Evolutionary conservation across 371 early-diverging fungal genomes (phyloP), one percentile per base, ranked within the genome.

Genomic region (Paraphysoderma sedebokerense): DNA sequence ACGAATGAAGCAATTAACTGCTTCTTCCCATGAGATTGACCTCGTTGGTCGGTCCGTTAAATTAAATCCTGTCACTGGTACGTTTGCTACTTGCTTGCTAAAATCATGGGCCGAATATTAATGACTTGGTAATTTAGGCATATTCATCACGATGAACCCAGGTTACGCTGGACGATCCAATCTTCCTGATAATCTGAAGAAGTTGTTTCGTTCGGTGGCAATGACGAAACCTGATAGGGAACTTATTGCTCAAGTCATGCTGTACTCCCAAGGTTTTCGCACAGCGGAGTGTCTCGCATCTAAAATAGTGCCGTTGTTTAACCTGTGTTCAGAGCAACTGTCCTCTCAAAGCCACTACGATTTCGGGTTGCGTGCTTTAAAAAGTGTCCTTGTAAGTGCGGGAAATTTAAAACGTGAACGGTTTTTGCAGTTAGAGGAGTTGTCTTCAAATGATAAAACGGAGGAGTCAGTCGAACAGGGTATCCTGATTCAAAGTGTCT

Each of bases 131-230:
- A 12, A n/a, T 59, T 52, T 28, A 19, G 49, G 92, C 55, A 87
- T 98, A 55, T 98, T 98, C 60, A 92, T 98, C 54, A 99, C 99
- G 31, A 96, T 99, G 97, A 99, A 99, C 64, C 95, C 98, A 34
- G 98, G 96, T 20, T 98, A 98, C 67, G 92, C 92, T 30, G 98
- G 98, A 17, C 83, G 99, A 36, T 92, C 92, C 51, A 89, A 93
- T 55, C 68, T 99, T 48, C 99, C 99, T 1, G 97, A 95, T 60
- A 97, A 96, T 54, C 71, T 99, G 65, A 95, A 90, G 72, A 92
- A 92, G 63, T 73, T 98, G 46, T 98, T 98, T 81, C 77, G 98
- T 37, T 85, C 85, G 59, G 85, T 98, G 50, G 93, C 92, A 29
- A 98, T 98, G 98, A 93, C 95, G 13, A 86, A 87, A 52, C 98